A percentile compares a stretch with the other conserved stretches of the same genome.
These are phyloP conservation scores for Spirogloea muscicola DNA, from an alignment of 139 green algal species.

Conservation along the genomic window DNA sequence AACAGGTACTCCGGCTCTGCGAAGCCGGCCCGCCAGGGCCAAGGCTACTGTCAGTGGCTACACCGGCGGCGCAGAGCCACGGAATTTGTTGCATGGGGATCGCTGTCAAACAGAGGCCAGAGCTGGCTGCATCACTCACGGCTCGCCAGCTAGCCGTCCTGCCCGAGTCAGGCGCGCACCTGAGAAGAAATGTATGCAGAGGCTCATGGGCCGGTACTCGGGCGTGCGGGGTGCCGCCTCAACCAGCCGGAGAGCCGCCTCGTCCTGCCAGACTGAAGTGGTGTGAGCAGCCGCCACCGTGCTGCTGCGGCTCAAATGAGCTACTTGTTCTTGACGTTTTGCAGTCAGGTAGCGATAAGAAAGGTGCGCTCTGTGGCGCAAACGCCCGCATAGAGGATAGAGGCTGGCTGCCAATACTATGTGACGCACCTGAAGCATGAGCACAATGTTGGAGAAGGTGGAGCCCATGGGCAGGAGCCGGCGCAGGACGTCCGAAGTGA, in stretches of 20 bases:
- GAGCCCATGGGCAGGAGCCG: conserved; percentile 70
- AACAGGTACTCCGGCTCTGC: conserved; percentile 62
- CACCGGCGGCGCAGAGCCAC: too few relatives aligned
- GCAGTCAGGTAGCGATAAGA: too few relatives aligned
- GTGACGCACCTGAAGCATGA: conserved; percentile 75
- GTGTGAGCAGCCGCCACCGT: too few relatives aligned
- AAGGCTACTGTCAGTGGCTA: neutral
- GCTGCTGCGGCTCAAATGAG: too few relatives aligned
- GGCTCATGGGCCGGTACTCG: conserved; percentile 79
- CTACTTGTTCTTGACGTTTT: too few relatives aligned
- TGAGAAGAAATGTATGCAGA: conserved; percentile 70
- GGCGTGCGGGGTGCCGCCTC: conserved; percentile 9
- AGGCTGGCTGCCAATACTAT: neutral
- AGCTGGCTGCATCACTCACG: too few relatives aligned
- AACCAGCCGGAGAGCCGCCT: conserved; percentile 67
- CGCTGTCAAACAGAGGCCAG: too few relatives aligned
- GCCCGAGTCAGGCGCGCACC: too few relatives aligned
- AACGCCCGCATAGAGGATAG: neutral
- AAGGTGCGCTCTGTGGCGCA: too few relatives aligned
- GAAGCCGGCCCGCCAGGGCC: neutral
- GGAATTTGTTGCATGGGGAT: too few relatives aligned
- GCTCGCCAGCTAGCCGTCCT: too few relatives aligned
- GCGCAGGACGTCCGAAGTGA: conserved; percentile 86
- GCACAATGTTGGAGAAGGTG: conserved; percentile 61
- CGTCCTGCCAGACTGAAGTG: conserved; percentile 56